Conservation (phyloP, 2,329 filamentous ascomycete species). For the Sarocladium kiliense region DNA sequence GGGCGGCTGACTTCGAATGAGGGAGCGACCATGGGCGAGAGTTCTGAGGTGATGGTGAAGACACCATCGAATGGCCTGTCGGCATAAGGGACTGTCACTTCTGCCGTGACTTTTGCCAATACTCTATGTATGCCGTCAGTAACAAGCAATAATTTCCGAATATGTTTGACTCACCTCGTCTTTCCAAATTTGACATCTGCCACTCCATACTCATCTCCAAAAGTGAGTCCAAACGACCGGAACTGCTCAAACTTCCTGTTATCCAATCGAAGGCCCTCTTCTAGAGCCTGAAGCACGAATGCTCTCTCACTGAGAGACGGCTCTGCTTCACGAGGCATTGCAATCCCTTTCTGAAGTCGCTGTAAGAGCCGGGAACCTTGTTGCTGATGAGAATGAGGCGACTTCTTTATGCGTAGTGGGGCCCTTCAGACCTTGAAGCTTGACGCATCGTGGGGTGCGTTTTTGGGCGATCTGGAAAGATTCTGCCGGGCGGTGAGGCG, state of each 20-base stretch:
- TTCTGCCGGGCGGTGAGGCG: slow-evolving; percentile 47
- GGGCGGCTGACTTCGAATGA: slow-evolving; percentile 82
- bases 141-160: background rate
- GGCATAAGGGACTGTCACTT: slow-evolving; percentile 77
- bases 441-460: slow-evolving; percentile 10
- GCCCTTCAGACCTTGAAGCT: slow-evolving; percentile 9
- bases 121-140: slow-evolving; percentile 50
- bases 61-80: slow-evolving; percentile 94
- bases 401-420: background rate
- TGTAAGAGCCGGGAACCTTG: background rate
- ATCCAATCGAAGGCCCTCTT: slow-evolving; percentile 77
- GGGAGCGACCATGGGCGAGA: slow-evolving; percentile 87
- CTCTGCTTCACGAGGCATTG: slow-evolving; percentile 88
- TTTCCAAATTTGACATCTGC: slow-evolving; percentile 84
- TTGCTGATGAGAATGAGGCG: background rate
- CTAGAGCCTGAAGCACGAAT: slow-evolving; percentile 79
- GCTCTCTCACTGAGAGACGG: slow-evolving; percentile 83
- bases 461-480: slow-evolving; percentile 20
- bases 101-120: slow-evolving; percentile 77
- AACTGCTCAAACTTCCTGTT: slow-evolving; percentile 77
- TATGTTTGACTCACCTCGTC: slow-evolving; percentile 61
- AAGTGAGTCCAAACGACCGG: slow-evolving; percentile 69
- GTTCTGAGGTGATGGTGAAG: slow-evolving; percentile 86
- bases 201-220: slow-evolving; percentile 88
- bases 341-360: slow-evolving; percentile 16